Evolutionary conservation across 345 rosid species (phyloP).

Genomic region (Mallotus nudiflorus): DNA sequence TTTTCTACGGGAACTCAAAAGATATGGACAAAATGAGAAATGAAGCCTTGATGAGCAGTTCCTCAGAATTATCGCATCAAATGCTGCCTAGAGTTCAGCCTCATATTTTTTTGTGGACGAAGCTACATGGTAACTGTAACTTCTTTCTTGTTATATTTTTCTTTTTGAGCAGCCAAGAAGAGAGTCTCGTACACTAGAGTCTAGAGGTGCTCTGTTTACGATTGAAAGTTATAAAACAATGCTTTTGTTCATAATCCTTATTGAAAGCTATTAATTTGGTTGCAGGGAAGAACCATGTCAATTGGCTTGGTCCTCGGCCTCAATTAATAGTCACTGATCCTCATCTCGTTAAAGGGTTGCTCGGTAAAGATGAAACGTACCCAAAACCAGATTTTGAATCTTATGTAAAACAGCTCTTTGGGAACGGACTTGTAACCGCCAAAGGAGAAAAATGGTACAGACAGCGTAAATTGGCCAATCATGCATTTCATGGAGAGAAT

Average conservation of each 20-base stretch:
- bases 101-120: background rate
- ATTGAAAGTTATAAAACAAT: too few species aligned
- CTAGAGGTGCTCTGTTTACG: too few species aligned
- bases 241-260: too few species aligned
- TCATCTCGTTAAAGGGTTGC: slow-evolving; percentile 41
- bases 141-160: too few species aligned
- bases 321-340: slow-evolving; percentile 21
- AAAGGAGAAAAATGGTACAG: slow-evolving; percentile 42
- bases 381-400: background rate
- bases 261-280: too few species aligned
- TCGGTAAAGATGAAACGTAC: slow-evolving; percentile 22
- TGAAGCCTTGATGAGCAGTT: slow-evolving; percentile 8
- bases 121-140: too few species aligned
- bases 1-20: slow-evolving; percentile 38
- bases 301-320: background rate
- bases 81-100: background rate
- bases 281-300: background rate
- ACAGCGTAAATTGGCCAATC: slow-evolving; percentile 42
- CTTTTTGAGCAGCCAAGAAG: too few species aligned
- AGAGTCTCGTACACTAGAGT: too few species aligned
- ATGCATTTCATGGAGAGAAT: too few species aligned
- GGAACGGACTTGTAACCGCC: slow-evolving; percentile 36
- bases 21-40: slow-evolving; percentile 26
- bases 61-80: slow-evolving; percentile 10
- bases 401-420: slow-evolving; percentile 22